Conservation (phyloP, 345 rosid genomes). For the Combretum micranthum region DNA sequence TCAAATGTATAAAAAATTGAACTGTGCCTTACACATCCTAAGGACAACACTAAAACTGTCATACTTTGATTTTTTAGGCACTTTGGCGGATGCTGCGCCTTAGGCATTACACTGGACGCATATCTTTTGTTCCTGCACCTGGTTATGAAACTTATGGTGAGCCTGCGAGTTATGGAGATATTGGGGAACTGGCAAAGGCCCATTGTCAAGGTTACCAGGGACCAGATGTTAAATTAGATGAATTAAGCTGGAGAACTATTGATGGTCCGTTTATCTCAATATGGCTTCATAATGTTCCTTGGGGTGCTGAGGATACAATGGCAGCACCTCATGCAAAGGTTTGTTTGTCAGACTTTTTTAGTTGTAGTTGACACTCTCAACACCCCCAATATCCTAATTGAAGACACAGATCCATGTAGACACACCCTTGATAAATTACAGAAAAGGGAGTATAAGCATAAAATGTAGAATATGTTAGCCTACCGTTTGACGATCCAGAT, state of each 20-base stretch:
- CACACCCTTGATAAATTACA: too few species aligned
- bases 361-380: too few species aligned
- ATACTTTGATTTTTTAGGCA: conserved; percentile 32
- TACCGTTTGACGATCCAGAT: too few species aligned
- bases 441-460: too few species aligned
- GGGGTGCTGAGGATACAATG: conserved; percentile 74
- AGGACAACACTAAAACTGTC: background rate
- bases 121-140: conserved; percentile 88
- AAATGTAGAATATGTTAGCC: too few species aligned
- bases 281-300: conserved; percentile 98
- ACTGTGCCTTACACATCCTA: background rate
- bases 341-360: conserved; percentile 12
- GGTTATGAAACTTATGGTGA: conserved; percentile 76
- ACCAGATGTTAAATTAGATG: conserved; percentile 41
- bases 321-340: conserved; percentile 98
- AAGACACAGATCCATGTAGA: background rate
- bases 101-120: conserved; percentile 65
- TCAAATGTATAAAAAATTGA: too few species aligned
- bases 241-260: conserved; percentile 69
- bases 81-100: conserved; percentile 55
- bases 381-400: background rate
- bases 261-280: conserved; percentile 85
- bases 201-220: conserved; percentile 46
- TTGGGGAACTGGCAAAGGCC: conserved; percentile 22
- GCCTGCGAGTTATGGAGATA: conserved; percentile 33